These are phyloP conservation scores for Ceratobasidium sp. DNA, from an alignment of 1,284 basidiomycete genomes.

Conservation along the genomic window DNA sequence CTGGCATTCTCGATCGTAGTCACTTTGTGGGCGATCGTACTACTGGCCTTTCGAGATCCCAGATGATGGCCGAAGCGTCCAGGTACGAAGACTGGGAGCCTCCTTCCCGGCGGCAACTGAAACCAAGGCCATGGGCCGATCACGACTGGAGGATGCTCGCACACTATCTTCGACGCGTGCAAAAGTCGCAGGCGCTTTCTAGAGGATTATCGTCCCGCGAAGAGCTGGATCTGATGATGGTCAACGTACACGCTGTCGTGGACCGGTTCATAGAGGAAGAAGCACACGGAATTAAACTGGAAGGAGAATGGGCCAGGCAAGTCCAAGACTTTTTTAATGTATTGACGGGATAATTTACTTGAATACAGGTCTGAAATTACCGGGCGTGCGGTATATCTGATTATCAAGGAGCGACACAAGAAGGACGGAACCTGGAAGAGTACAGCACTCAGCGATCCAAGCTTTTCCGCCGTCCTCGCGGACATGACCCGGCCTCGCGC, in stretches of 20 bases:
- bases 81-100: conserved; percentile 41
- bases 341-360: background rate
- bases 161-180: conserved; percentile 27
- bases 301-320: conserved; percentile 29
- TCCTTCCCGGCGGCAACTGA: conserved; percentile 14
- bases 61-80: conserved; percentile 39
- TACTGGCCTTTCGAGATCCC: conserved; percentile 13
- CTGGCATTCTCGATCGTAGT: background rate
- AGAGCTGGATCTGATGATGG: conserved; percentile 26
- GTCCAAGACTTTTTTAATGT: background rate
- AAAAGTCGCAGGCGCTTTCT: conserved; percentile 32
- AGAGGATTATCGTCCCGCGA: conserved; percentile 22
- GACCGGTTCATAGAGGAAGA: conserved; percentile 34
- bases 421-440: conserved; percentile 24
- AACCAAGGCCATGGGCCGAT: conserved; percentile 20
- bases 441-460: background rate
- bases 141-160: conserved; percentile 40
- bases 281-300: conserved; percentile 30
- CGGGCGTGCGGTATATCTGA: conserved; percentile 26
- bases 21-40: conserved; percentile 35
- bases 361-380: conserved; percentile 25
- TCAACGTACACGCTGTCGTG: conserved; percentile 27
- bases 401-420: conserved; percentile 23
- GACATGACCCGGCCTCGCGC: conserved; percentile 14
- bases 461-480: conserved; percentile 16